Percentiles rank a stretch among this genome's conserved stretches.
Conservation (phyloP, 495 filamentous ascomycete species). For the Physcia stellaris region DNA sequence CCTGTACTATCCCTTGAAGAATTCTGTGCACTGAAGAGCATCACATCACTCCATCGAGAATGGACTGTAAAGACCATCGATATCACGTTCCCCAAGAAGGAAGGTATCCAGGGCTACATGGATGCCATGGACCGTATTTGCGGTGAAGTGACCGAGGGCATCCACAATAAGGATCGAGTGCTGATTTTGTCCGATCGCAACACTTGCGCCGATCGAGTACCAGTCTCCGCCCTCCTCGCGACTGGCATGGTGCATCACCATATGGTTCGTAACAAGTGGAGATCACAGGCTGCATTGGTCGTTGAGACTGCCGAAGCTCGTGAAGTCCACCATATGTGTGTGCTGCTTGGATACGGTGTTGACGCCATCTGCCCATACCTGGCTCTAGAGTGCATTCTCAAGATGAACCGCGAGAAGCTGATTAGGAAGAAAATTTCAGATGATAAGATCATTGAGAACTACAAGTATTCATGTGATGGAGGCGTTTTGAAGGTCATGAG, state of each 20-base stretch:
- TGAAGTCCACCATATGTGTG: conserved; percentile 98
- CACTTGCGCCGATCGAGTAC: conserved; percentile 68
- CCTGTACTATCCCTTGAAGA: conserved; percentile 85
- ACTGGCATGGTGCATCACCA: conserved; percentile 96
- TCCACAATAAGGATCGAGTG: conserved; percentile 73
- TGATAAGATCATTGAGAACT: conserved; percentile 84
- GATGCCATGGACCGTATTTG: conserved; percentile 85
- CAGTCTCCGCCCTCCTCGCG: conserved; percentile 79
- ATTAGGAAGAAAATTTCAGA: conserved; percentile 82
- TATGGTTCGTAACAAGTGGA: conserved; percentile 92
- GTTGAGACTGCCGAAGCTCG: conserved; percentile 94
- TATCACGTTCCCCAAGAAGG: conserved; percentile 83
- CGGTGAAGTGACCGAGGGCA: conserved; percentile 69
- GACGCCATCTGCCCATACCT: conserved; percentile 97
- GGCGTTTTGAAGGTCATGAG: conserved; percentile 99
- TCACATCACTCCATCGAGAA: conserved; percentile 55
- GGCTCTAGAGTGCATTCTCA: conserved; percentile 94
- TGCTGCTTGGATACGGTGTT: conserved; percentile 88
- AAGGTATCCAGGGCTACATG: conserved; percentile 77
- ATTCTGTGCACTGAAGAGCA: conserved; percentile 79
- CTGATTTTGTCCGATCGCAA: conserved; percentile 86
- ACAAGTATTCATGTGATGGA: conserved; percentile 94
- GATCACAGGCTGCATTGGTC: conserved; percentile 74
- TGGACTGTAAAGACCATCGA: conserved; percentile 95
- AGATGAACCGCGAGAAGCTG: conserved; percentile 91